Percentiles rank a stretch among this genome's conserved stretches.
These are phyloP conservation scores for Elaeis oleifera DNA, from an alignment of 202 grass and related monocot species.

Conservation along the genomic window DNA sequence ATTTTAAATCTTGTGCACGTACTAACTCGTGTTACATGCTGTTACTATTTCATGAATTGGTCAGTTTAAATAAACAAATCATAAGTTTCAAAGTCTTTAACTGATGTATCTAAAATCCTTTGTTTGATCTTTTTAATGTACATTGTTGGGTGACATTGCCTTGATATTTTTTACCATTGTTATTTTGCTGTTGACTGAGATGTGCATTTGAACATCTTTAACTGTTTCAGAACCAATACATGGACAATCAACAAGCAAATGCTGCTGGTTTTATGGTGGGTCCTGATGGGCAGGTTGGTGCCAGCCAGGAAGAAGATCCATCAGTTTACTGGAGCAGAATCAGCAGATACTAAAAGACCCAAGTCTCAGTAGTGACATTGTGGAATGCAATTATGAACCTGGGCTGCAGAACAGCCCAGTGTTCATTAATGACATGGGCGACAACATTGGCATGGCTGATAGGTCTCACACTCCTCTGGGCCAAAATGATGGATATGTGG, in stretches of 20 bases:
- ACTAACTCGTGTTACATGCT: no score
- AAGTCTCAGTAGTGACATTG: constrained; percentile 39
- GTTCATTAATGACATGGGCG: constrained; percentile 25
- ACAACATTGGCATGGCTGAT: constrained; percentile 29
- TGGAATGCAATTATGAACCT: constrained; percentile 35
- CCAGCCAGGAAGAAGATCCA: constrained; percentile 15
- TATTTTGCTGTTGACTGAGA: background rate
- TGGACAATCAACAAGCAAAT: constrained; percentile 19
- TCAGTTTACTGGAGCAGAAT: constrained; percentile 40
- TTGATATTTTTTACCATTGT: constrained; percentile 7
- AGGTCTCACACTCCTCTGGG: constrained; percentile 27
- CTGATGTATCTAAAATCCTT: no score
- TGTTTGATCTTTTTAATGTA: no score
- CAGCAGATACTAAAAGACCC: constrained; percentile 42
- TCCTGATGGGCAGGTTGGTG: constrained; percentile 28
- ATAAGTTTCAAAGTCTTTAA: no score
- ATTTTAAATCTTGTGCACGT: no score
- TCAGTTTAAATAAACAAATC: no score
- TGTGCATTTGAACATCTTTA: constrained; percentile 17
- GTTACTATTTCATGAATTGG: no score
- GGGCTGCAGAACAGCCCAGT: constrained; percentile 23
- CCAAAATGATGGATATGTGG: constrained; percentile 61
- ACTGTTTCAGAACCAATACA: constrained; percentile 30
- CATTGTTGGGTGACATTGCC: no score
- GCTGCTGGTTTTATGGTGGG: constrained; percentile 21